A percentile compares a stretch with the other conserved stretches of the same genome.
Evolutionary conservation across 2,329 filamentous ascomycete species (phyloP).

Genomic region (Aspergillus sp.): DNA sequence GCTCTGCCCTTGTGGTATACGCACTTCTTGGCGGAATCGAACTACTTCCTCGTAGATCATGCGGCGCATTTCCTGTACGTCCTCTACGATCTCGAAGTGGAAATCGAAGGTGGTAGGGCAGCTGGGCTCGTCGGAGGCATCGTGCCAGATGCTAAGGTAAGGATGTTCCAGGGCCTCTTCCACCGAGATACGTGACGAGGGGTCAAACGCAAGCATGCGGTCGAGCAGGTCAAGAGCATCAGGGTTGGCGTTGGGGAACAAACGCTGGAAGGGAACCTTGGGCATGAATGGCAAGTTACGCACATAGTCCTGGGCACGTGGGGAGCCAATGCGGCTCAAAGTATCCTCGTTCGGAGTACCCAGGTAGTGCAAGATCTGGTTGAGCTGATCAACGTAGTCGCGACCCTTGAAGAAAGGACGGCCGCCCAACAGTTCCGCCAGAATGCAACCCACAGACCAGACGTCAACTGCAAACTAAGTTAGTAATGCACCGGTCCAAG

Average conservation of each 20-base stretch:
- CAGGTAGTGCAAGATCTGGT: conserved; percentile 97
- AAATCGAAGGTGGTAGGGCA: conserved; percentile 97
- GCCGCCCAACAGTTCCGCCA: conserved; percentile 91
- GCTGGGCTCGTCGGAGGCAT: conserved; percentile 89
- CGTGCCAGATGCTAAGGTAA: conserved; percentile 98
- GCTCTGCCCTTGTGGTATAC: conserved; percentile 48
- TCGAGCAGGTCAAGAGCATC: conserved; percentile 94
- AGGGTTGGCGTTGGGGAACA: conserved; percentile 94
- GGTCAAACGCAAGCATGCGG: conserved; percentile 96
- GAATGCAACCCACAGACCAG: conserved; percentile 97
- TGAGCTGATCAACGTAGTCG: conserved; percentile 98
- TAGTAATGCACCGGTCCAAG: conserved; percentile 7
- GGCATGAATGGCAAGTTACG: conserved; percentile 93
- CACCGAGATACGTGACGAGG: conserved; percentile 86
- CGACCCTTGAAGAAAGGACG: conserved; percentile 99
- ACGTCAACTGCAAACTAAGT: conserved; percentile 74
- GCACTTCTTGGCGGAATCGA: conserved; percentile 70
- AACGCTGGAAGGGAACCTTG: conserved; percentile 81
- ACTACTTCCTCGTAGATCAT: conserved; percentile 97
- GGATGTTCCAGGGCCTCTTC: conserved; percentile 95
- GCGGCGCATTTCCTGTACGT: conserved; percentile 89
- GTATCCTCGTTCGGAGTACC: conserved; percentile 97
- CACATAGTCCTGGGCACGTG: conserved; percentile 95
- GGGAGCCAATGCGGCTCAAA: conserved; percentile 86
- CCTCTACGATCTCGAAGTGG: conserved; percentile 95